These are phyloP conservation scores for Neurospora africana DNA, from an alignment of 495 filamentous ascomycete species.

Conservation along the genomic window DNA sequence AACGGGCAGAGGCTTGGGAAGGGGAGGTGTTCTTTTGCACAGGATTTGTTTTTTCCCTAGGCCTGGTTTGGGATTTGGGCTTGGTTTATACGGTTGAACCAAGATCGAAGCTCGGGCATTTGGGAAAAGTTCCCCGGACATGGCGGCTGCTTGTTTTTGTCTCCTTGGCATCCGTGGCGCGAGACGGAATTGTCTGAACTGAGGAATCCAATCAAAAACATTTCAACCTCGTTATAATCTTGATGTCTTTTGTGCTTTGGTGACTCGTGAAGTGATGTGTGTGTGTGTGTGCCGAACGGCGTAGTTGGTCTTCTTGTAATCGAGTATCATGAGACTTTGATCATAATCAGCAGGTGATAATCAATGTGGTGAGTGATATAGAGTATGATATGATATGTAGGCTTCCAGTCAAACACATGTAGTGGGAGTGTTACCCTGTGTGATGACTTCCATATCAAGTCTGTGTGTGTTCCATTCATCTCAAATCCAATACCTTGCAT, in stretches of 20 bases:
- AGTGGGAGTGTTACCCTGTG: not conserved
- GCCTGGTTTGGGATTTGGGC: not conserved
- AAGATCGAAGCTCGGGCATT: not conserved
- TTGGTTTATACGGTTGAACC: not conserved
- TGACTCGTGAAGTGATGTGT: not conserved
- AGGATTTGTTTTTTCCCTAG: constrained; percentile 10
- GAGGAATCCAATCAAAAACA: constrained; percentile 29
- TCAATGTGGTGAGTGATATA: not conserved
- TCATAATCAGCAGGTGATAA: not conserved
- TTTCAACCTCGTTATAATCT: constrained; percentile 16
- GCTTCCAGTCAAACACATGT: not conserved
- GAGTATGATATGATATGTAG: not conserved
- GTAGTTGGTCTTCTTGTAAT: not conserved
- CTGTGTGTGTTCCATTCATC: not conserved
- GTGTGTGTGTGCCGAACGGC: not conserved
- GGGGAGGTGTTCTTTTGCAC: constrained; percentile 9
- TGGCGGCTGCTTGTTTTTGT: constrained; percentile 11
- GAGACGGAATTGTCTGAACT: constrained; percentile 16
- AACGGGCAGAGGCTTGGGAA: constrained; percentile 1
- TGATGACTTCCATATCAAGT: not conserved
- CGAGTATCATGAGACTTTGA: not conserved
- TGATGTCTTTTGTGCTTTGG: not conserved
- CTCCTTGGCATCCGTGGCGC: constrained; percentile 8
- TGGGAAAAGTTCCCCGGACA: constrained; percentile 6
- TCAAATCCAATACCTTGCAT: not conserved